Evolutionary conservation across 768 basidiomycete species (phyloP).

Genomic region (Chalciporus pseudorubinellus): DNA sequence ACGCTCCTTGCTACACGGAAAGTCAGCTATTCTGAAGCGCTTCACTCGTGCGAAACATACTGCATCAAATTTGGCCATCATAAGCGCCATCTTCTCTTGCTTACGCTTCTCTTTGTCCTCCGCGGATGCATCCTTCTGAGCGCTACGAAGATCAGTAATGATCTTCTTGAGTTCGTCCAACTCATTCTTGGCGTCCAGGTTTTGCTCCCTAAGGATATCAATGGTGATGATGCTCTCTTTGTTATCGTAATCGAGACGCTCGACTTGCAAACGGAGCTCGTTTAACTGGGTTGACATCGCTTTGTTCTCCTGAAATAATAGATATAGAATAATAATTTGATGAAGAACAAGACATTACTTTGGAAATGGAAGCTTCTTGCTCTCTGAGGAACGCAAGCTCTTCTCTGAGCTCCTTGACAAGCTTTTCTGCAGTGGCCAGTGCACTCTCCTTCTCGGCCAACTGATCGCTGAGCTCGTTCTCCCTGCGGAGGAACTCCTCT

Average conservation of each 20-base stretch:
- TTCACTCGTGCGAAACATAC: slow-evolving; percentile 45
- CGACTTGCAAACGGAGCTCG: slow-evolving; percentile 87
- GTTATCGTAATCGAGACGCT: slow-evolving; percentile 91
- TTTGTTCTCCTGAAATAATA: slow-evolving; percentile 79
- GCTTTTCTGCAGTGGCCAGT: slow-evolving; percentile 76
- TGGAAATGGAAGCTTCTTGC: slow-evolving; percentile 75
- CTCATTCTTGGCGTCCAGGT: slow-evolving; percentile 79
- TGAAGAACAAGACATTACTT: slow-evolving; percentile 43
- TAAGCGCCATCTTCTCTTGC: slow-evolving; percentile 98
- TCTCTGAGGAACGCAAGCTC: slow-evolving; percentile 90
- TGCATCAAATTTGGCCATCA: slow-evolving; percentile 99
- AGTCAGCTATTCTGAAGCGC: slow-evolving; percentile 5
- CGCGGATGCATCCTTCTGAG: slow-evolving; percentile 80
- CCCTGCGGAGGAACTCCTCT: slow-evolving; percentile 93
- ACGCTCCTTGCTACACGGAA: slow-evolving; percentile 70
- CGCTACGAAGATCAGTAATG: slow-evolving; percentile 71
- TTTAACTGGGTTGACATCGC: slow-evolving; percentile 89
- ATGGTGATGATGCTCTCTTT: slow-evolving; percentile 92
- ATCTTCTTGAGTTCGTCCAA: slow-evolving; percentile 86
- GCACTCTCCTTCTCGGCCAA: slow-evolving; percentile 90
- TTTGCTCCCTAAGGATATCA: slow-evolving; percentile 95
- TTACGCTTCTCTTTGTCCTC: slow-evolving; percentile 99
- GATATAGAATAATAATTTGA: slow-evolving; percentile 6
- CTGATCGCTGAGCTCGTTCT: slow-evolving; percentile 94
- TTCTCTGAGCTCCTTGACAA: slow-evolving; percentile 83